Evolutionary conservation across 2,329 filamentous ascomycete genomes (phyloP).

Genomic region (Daldinia eschscholtzii): DNA sequence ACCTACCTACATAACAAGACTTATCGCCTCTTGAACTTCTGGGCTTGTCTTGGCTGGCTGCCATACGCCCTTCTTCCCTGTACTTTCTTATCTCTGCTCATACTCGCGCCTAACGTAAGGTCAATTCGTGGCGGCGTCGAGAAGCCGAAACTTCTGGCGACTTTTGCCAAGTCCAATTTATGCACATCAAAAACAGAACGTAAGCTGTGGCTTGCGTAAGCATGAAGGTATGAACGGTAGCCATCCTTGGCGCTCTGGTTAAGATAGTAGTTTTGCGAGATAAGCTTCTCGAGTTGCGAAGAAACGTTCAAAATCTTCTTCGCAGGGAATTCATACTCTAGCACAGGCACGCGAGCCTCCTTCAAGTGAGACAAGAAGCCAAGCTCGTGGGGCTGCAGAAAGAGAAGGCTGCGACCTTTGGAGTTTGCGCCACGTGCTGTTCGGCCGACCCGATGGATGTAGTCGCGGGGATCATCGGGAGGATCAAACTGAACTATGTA

Average conservation of each 20-base stretch:
- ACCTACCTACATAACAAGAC: not conserved
- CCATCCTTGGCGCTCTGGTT: conserved; percentile 86
- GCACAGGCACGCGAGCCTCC: conserved; percentile 89
- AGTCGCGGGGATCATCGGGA: conserved; percentile 88
- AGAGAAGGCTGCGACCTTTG: conserved; percentile 91
- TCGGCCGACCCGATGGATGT: conserved; percentile 96
- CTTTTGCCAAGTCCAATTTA: conserved; percentile 84
- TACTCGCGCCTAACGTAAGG: conserved; percentile 80
- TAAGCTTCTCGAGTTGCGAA: conserved; percentile 92
- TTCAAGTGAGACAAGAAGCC: conserved; percentile 94
- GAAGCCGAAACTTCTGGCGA: conserved; percentile 88
- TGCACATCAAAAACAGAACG: conserved; percentile 87
- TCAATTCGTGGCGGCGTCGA: conserved; percentile 81
- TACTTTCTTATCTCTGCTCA: conserved; percentile 79
- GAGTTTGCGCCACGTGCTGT: conserved; percentile 87
- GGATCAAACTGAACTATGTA: conserved; percentile 98
- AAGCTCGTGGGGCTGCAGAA: conserved; percentile 91
- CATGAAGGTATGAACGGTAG: conserved; percentile 92
- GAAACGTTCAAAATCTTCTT: conserved; percentile 94
- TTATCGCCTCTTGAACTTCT: conserved; percentile 62
- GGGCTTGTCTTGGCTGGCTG: conserved; percentile 77
- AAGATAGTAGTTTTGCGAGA: conserved; percentile 95
- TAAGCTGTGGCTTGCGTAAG: conserved; percentile 88
- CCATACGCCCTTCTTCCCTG: conserved; percentile 77
- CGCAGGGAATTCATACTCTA: conserved; percentile 94